A percentile compares a stretch with the other conserved stretches of the same genome.
These are phyloP conservation scores for Acacia confusa DNA, from an alignment of 306 rosid genomes.

Conservation along the genomic window DNA sequence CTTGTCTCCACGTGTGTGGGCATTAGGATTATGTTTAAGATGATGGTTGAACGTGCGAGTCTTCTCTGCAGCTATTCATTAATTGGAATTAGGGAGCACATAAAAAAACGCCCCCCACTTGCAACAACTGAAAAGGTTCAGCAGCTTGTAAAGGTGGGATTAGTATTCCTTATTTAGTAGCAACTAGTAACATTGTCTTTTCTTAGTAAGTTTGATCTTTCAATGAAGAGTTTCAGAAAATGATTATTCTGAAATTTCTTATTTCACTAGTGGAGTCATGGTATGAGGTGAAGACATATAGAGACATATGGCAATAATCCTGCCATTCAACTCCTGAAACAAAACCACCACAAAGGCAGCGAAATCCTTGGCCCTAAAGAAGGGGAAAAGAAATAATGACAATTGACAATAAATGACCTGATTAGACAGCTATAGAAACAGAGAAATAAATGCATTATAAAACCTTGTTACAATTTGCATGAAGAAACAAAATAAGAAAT, in stretches of 20 bases:
- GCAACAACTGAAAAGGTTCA: constrained; percentile 96
- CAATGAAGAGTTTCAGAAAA: background rate
- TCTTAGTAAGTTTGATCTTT: constrained; percentile 1
- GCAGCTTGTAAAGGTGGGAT: constrained; percentile 82
- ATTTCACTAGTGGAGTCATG: background rate
- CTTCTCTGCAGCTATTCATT: constrained; percentile 64
- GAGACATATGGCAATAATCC: background rate
- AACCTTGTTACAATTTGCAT: background rate
- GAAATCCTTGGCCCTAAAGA: background rate
- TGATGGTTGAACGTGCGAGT: constrained; percentile 9
- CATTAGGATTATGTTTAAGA: constrained; percentile 21
- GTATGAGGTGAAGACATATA: background rate
- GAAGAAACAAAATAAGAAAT: background rate
- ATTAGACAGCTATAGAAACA: background rate
- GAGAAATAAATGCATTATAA: background rate
- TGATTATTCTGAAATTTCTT: background rate
- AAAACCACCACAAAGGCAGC: background rate
- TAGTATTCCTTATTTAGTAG: background rate
- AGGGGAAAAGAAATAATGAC: background rate
- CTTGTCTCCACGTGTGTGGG: background rate
- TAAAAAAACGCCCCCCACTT: constrained; percentile 91
- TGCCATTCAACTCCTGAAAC: background rate
- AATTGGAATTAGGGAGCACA: constrained; percentile 82
- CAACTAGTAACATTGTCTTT: background rate
- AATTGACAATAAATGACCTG: background rate